Conservation (phyloP, 2,329 filamentous ascomycete genomes). For the Fusarium domesticum region DNA sequence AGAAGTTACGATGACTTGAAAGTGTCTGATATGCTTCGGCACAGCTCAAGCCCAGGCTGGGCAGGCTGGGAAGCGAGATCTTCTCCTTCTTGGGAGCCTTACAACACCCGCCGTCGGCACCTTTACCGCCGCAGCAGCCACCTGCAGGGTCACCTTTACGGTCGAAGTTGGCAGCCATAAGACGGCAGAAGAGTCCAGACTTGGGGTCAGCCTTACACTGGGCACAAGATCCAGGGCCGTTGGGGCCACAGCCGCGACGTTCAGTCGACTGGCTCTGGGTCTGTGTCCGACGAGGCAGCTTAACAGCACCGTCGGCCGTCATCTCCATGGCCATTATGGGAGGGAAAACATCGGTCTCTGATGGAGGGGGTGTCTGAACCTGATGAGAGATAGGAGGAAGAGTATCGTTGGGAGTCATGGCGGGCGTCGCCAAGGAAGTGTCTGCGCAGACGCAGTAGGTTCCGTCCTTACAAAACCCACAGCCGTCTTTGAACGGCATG, state of each 20-base stretch:
- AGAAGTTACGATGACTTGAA: constrained; percentile 72
- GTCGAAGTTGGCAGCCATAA: constrained; percentile 65
- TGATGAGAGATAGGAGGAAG: constrained; percentile 45
- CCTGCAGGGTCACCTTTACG: constrained; percentile 39
- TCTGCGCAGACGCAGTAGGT: constrained; percentile 82
- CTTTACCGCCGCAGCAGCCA: constrained; percentile 64
- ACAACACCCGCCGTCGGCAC: constrained; percentile 62
- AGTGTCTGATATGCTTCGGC: constrained; percentile 78
- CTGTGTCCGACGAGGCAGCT: constrained; percentile 48
- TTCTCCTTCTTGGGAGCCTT: constrained; percentile 41
- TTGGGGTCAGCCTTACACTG: constrained; percentile 76
- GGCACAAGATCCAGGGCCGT: constrained; percentile 73
- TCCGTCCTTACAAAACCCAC: constrained; percentile 79
- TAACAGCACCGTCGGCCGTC: constrained; percentile 58
- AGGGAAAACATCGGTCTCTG: constrained; percentile 57
- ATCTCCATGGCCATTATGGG: constrained; percentile 56
- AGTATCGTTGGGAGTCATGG: constrained; percentile 40
- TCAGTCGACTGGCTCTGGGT: constrained; percentile 29
- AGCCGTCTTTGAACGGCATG: constrained; percentile 61
- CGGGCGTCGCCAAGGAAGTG: constrained; percentile 40
- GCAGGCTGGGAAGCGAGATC: constrained; percentile 36
- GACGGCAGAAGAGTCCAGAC: constrained; percentile 79
- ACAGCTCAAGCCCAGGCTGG: constrained; percentile 62
- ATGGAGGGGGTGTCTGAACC: constrained; percentile 56
- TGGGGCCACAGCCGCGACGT: constrained; percentile 53